These are phyloP conservation scores for Phoma sp. DNA, from an alignment of 2,329 filamentous ascomycete genomes.

Conservation along the genomic window DNA sequence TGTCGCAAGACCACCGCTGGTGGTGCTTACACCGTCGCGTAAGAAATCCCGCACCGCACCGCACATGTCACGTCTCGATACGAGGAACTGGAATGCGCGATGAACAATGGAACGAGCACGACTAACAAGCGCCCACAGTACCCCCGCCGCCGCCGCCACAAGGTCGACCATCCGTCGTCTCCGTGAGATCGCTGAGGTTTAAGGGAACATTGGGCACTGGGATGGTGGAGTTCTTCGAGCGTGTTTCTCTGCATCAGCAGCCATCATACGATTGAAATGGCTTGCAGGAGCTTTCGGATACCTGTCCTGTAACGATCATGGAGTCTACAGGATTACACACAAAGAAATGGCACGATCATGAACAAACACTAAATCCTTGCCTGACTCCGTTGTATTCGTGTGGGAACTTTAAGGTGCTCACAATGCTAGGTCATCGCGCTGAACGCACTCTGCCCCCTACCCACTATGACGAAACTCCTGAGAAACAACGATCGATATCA, in stretches of 20 bases:
- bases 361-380: too few species aligned
- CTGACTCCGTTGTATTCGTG: neutral
- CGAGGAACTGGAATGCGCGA: neutral
- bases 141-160: conserved; percentile 90
- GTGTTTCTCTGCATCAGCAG: conserved; percentile 45
- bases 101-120: conserved; percentile 4
- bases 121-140: conserved; percentile 63
- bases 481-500: too few species aligned
- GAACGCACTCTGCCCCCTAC: too few species aligned
- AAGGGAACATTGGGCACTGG: conserved; percentile 52
- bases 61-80: neutral
- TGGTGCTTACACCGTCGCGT: conserved; percentile 96
- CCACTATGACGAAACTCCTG: too few species aligned
- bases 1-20: conserved; percentile 95
- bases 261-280: conserved; percentile 39
- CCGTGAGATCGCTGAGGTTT: conserved; percentile 97
- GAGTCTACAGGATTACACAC: conserved; percentile 44
- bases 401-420: conserved; percentile 21
- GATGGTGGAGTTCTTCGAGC: conserved; percentile 46
- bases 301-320: conserved; percentile 46
- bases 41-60: conserved; percentile 55
- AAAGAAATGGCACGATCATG: conserved; percentile 48
- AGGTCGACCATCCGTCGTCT: conserved; percentile 96
- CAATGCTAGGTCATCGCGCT: neutral
- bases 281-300: conserved; percentile 41